A percentile compares a stretch with the other conserved stretches of the same genome.
These are phyloP conservation scores for Saccharum officinarum DNA, from an alignment of 176 grass and related monocot species.

Conservation along the genomic window DNA sequence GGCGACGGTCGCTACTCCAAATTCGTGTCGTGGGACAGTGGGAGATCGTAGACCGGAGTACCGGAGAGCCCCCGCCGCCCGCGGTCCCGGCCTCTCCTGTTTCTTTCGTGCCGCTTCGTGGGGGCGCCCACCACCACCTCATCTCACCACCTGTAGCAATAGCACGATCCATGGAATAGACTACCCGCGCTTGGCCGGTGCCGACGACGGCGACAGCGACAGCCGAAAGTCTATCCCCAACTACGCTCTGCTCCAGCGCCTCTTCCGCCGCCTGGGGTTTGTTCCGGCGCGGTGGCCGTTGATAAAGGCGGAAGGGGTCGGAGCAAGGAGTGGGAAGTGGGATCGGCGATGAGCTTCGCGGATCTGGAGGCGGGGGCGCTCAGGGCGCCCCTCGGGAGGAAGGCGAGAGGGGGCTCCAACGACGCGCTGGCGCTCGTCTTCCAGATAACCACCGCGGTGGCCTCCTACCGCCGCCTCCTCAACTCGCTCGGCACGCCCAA, in stretches of 20 bases:
- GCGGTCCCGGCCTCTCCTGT: no score
- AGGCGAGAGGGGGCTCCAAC: slow-evolving; percentile 37
- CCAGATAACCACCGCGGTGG: slow-evolving; percentile 82
- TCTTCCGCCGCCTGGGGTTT: neutral
- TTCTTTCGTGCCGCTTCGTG: slow-evolving; percentile 29
- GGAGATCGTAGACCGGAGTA: neutral
- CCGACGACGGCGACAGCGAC: slow-evolving; percentile 29
- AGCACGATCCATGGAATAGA: slow-evolving; percentile 44
- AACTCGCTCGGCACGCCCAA: slow-evolving; percentile 90
- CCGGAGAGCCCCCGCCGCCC: neutral
- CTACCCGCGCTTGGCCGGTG: slow-evolving; percentile 40
- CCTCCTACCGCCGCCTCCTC: slow-evolving; percentile 91
- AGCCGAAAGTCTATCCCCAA: neutral
- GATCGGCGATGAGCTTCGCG: slow-evolving; percentile 85
- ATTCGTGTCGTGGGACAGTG: neutral
- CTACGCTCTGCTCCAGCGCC: slow-evolving; percentile 1
- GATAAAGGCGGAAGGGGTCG: neutral
- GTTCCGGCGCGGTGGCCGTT: neutral
- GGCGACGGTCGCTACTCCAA: neutral
- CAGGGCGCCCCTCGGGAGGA: slow-evolving; percentile 38
- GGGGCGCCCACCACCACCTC: slow-evolving; percentile 27
- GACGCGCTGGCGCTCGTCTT: slow-evolving; percentile 68
- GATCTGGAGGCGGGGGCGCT: slow-evolving; percentile 86
- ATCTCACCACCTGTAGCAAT: slow-evolving; percentile 16
- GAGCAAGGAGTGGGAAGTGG: neutral